These are phyloP conservation scores for Teunomyces panamensis DNA, from an alignment of 805 yeast species.

Conservation along the genomic window DNA sequence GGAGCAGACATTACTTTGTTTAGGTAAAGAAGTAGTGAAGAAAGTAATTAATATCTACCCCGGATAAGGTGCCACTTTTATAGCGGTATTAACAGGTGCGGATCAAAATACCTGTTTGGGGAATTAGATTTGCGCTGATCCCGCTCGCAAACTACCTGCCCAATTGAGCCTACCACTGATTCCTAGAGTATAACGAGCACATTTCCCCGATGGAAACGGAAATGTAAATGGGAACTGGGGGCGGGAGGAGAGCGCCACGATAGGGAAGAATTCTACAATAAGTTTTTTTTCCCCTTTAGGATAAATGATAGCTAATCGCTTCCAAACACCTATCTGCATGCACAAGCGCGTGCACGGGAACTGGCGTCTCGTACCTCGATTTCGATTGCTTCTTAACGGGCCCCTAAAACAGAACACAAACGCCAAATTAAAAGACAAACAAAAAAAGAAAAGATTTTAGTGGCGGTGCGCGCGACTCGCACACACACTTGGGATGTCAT, in stretches of 20 bases:
- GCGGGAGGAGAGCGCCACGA: too few relatives aligned
- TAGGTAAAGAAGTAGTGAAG: constrained; percentile 6
- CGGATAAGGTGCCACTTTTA: neutral
- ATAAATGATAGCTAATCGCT: neutral
- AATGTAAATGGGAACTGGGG: neutral
- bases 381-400: neutral
- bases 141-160: neutral
- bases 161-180: neutral
- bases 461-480: neutral
- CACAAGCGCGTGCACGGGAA: neutral
- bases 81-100: neutral
- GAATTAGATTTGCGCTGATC: neutral
- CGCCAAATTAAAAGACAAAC: neutral
- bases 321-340: neutral
- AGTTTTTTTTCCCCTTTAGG: neutral
- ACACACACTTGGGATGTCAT: too few relatives aligned
- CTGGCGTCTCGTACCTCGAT: neutral
- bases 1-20: neutral
- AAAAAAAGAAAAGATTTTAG: neutral
- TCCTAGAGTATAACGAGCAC: neutral
- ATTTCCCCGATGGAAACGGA: neutral
- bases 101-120: constrained; percentile 3
- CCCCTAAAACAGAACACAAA: neutral
- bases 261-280: neutral
- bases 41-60: neutral